phyloP scores from a whole-genome alignment of 371 early-diverging fungal genomes.

The Rhizopus delemar region DNA sequence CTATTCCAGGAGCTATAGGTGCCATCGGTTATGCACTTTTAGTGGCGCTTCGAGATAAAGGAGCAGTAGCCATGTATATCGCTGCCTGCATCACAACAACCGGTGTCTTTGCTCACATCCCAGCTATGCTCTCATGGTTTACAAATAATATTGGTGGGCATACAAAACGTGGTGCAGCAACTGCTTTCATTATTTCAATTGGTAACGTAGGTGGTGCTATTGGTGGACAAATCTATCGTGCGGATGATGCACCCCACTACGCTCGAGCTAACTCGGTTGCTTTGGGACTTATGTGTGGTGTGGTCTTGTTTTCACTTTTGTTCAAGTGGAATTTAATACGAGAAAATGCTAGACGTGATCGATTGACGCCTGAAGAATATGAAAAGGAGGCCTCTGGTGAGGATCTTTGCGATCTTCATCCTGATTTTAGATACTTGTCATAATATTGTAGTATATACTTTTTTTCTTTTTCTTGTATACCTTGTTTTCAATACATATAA shows the following conservation, averaged over 20 bases:
- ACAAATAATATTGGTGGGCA: slow-evolving; percentile 65
- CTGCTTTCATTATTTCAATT: slow-evolving; percentile 60
- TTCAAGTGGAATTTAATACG: slow-evolving; percentile 48
- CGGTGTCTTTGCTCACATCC: slow-evolving; percentile 60
- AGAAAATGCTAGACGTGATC: slow-evolving; percentile 57
- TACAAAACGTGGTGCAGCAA: slow-evolving; percentile 64
- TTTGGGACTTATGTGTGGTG: slow-evolving; percentile 43
- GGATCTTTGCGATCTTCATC: slow-evolving; percentile 61
- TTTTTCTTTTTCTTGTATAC: not conserved
- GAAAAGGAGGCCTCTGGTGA: slow-evolving; percentile 46
- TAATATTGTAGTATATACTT: not conserved
- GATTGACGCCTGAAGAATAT: slow-evolving; percentile 55
- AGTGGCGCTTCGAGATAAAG: slow-evolving; percentile 39
- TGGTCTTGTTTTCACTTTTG: slow-evolving; percentile 36
- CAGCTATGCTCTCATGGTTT: slow-evolving; percentile 66
- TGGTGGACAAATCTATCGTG: slow-evolving; percentile 64
- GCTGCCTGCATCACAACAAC: slow-evolving; percentile 55
- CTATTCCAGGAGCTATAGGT: slow-evolving; percentile 59
- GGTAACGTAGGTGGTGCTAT: slow-evolving; percentile 70
- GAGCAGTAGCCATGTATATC: slow-evolving; percentile 47
- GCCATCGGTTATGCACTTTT: slow-evolving; percentile 69
- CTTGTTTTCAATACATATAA: not conserved
- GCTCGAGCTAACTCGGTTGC: slow-evolving; percentile 49
- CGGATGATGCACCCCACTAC: slow-evolving; percentile 60
- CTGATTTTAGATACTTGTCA: slow-evolving; percentile 58